Percentiles rank a stretch among this genome's conserved stretches.
Conservation (phyloP, 2,329 filamentous ascomycete species). For the Aspergillus texensis region DNA sequence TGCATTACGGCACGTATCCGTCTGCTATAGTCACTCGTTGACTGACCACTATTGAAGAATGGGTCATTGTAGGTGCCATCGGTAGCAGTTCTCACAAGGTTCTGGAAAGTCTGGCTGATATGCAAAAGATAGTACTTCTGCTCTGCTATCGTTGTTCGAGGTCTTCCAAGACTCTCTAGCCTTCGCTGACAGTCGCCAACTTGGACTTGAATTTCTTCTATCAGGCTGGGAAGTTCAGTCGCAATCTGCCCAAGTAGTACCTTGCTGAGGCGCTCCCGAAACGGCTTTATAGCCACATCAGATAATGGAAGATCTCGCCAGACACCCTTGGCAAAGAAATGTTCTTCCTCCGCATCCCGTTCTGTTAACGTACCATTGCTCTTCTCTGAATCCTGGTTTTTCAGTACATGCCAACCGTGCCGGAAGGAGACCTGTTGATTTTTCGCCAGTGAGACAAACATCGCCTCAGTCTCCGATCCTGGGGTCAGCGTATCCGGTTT, state of each 20-base stretch:
- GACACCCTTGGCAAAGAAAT: conserved; percentile 35
- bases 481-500: conserved; percentile 46
- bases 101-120: conserved; percentile 43
- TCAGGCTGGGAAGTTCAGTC: conserved; percentile 38
- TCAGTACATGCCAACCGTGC: conserved; percentile 55
- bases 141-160: conserved; percentile 26
- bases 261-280: conserved; percentile 37
- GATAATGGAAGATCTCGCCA: conserved; percentile 29
- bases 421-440: conserved; percentile 49
- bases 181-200: conserved; percentile 34
- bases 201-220: conserved; percentile 39
- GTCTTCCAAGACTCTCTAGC: conserved; percentile 30
- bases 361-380: conserved; percentile 19
- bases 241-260: conserved; percentile 39
- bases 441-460: conserved; percentile 43
- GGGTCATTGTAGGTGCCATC: conserved; percentile 37
- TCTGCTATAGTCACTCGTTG: conserved; percentile 27
- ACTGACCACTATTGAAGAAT: conserved; percentile 33
- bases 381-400: conserved; percentile 48
- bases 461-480: conserved; percentile 40
- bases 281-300: conserved; percentile 32
- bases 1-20: conserved; percentile 37
- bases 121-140: conserved; percentile 32
- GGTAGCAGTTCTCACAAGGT: conserved; percentile 35
- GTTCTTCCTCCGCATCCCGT: conserved; percentile 32